Percentiles rank a stretch among this genome's conserved stretches.
Evolutionary conservation across 345 rosid species (phyloP).

Genomic region (Psidium friedrichsthalianum): DNA sequence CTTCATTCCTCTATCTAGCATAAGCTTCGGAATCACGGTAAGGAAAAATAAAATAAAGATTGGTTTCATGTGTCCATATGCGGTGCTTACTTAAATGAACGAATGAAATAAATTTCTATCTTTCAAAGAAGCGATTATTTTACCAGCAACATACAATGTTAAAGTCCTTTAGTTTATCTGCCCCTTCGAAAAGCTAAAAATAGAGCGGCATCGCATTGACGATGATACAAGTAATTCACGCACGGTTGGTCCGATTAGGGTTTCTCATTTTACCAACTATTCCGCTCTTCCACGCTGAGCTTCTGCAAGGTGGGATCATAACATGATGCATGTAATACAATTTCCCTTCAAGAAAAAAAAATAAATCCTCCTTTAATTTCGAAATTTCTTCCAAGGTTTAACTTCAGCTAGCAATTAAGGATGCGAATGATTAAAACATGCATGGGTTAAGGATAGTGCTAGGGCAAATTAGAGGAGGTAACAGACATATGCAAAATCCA

Average conservation of each 20-base stretch:
- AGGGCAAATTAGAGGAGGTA: neutral
- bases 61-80: neutral
- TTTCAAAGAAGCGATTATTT: neutral
- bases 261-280: no score
- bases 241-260: neutral
- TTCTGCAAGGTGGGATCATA: neutral
- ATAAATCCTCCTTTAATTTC: neutral
- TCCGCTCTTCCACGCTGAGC: neutral
- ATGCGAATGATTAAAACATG: neutral
- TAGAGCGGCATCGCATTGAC: neutral
- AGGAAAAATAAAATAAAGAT: neutral
- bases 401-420: neutral
- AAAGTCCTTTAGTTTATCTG: neutral
- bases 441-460: neutral
- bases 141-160: neutral
- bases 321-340: neutral
- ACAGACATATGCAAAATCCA: neutral
- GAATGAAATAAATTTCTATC: neutral
- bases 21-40: no score
- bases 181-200: neutral
- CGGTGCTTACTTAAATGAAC: neutral
- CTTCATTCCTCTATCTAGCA: no score
- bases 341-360: neutral
- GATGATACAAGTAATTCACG: neutral
- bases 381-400: neutral